Percentiles rank a stretch among this genome's conserved stretches.
Evolutionary conservation across 768 basidiomycete genomes (phyloP).

Genomic region (Tephrocybe sp.): DNA sequence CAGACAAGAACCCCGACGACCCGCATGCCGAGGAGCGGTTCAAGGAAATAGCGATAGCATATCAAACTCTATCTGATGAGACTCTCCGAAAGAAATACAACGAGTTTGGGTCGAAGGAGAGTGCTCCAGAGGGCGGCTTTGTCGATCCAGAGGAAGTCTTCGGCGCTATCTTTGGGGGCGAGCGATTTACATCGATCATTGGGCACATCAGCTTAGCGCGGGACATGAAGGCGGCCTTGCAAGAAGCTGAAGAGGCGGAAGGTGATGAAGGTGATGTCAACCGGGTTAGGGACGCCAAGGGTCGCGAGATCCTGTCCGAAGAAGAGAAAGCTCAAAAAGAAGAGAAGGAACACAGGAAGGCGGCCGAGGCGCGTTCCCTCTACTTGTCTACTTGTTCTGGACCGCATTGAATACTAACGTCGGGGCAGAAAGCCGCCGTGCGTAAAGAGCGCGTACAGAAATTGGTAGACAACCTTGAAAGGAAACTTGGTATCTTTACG

Average conservation of each 20-base stretch:
- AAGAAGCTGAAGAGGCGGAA: conserved; percentile 79
- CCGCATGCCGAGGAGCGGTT: conserved; percentile 85
- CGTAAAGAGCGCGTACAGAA: conserved; percentile 74
- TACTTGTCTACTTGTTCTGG: too few relatives aligned
- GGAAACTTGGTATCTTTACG: conserved; percentile 85
- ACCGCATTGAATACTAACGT: conserved; percentile 4
- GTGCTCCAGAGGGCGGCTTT: conserved; percentile 79
- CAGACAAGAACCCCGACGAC: conserved; percentile 91
- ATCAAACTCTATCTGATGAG: conserved; percentile 82
- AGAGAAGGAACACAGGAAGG: conserved; percentile 64
- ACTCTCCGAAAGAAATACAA: conserved; percentile 82
- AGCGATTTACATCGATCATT: conserved; percentile 83
- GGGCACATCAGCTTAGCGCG: conserved; percentile 84
- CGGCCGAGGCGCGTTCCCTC: conserved; percentile 61
- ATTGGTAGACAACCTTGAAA: conserved; percentile 75
- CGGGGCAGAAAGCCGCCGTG: conserved; percentile 71
- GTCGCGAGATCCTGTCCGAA: conserved; percentile 52
- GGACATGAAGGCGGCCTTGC: conserved; percentile 92
- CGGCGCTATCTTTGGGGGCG: conserved; percentile 87
- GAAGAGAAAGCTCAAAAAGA: conserved; percentile 78
- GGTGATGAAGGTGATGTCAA: conserved; percentile 52
- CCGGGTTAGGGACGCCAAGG: conserved; percentile 54
- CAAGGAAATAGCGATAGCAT: conserved; percentile 89
- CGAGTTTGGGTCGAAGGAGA: conserved; percentile 86
- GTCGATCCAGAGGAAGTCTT: conserved; percentile 86